Base-by-base conservation (phyloP, 441 rosid genomes). In the Erodium texanum region DNA sequence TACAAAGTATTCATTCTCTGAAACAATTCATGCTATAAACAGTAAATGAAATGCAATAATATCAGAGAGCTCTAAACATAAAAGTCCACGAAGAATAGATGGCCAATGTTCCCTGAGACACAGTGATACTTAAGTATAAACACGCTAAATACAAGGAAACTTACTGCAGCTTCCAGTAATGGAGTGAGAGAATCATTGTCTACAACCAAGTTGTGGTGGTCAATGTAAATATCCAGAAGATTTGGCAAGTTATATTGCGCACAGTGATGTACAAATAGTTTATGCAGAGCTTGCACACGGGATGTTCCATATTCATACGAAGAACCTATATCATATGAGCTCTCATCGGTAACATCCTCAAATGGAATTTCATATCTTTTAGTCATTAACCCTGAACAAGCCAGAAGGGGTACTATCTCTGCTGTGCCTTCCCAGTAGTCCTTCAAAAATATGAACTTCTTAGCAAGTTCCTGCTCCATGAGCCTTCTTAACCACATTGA, bases 191-290 rank as follows among this genome's bases (percentile, higher is more conserved):
- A 85, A 77, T 85, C 88, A 61, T 73, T 82, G 74, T 93, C 85
- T 36, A 81, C 74, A 78, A 70, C 91, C 93, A 86, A 74, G 71
- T 85, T 79, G 74, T 86, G 89, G 79, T 82, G 89, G 75, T 87
- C 96, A 81, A 92, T 91, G 84, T 90, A 93, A 75, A 96, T 85
- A 75, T 87, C 96, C 85, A 95, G 80, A 79, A 95, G 90, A 77
- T 89, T 86, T 76, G 98, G 97, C 83, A 92, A 84, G 76, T 83
- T 82, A 78, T 85, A 71, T 63, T 81, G 93, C 64, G 82, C 87
- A 73, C 94, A 92, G 69, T 89, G 82, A 77, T 78, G 85, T 65
- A 88, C 68, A 68, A 89, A 45, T 74, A 92, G 74, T 82, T 87
- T 87, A 84, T 92, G 91, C 72, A 89, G 81, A 77, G 89, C 96